Conservation (phyloP, 2,329 filamentous ascomycete species). For the Amesomyces nigricolor region DNA sequence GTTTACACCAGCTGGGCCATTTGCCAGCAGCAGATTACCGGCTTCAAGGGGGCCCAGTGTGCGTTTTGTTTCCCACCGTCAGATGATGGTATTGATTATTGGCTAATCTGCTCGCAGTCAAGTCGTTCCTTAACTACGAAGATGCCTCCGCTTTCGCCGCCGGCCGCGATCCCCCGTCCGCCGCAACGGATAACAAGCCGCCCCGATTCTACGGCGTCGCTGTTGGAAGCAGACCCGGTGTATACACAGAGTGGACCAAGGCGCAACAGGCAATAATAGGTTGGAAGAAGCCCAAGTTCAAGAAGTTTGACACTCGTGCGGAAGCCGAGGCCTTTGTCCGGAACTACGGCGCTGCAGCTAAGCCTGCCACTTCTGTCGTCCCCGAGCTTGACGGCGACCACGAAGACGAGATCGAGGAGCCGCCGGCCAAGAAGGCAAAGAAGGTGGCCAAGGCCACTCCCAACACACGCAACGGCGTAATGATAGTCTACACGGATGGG, state of each 20-base stretch:
- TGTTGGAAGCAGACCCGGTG: constrained; percentile 51
- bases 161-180: constrained; percentile 46
- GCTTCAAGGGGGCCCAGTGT: constrained; percentile 63
- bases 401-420: constrained; percentile 33
- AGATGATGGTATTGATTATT: too few species aligned
- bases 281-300: constrained; percentile 63
- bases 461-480: constrained; percentile 19
- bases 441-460: constrained; percentile 21
- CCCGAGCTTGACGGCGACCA: constrained; percentile 24
- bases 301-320: constrained; percentile 59
- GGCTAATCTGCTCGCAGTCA: constrained; percentile 51
- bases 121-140: constrained; percentile 66
- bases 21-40: constrained; percentile 54
- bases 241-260: constrained; percentile 61
- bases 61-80: constrained; percentile 33
- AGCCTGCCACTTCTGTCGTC: constrained; percentile 38
- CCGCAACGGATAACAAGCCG: constrained; percentile 37
- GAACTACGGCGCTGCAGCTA: constrained; percentile 40
- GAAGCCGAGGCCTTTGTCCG: constrained; percentile 77
- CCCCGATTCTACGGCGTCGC: constrained; percentile 57
- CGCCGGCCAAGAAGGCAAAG: constrained; percentile 33
- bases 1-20: constrained; percentile 59
- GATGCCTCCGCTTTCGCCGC: constrained; percentile 76
- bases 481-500: constrained; percentile 58
- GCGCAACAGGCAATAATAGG: constrained; percentile 69